Evolutionary conservation across 306 rosid genomes (phyloP), one percentile per base, ranked within the genome.

Genomic region (Hippophae tibetana): DNA sequence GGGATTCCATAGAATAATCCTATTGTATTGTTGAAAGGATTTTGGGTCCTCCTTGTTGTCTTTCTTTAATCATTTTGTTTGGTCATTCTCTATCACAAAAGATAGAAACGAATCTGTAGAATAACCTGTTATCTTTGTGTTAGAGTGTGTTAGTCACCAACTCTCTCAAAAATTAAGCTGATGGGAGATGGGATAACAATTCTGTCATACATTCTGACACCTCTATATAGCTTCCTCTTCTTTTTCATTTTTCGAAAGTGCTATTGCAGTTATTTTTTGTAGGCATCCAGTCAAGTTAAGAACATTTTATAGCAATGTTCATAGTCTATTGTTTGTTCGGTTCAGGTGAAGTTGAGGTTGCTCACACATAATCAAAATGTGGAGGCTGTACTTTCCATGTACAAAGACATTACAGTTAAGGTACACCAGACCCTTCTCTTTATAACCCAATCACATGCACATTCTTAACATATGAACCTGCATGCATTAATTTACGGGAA

Each of bases 281-380:
- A 52, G 57, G 53, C 31, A 55, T 47, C 65, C 50, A 47, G 54
- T 56, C 47, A 27, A 66, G 14, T 2, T 57, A 68, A 6, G 41
- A 52, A 26, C 64, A 27, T 47, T 31, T 45, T 63, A 47, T 69
- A 54, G 60, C 49, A 7, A 27, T 62, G 48, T 54, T 55, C 44
- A 13, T 72, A 60, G 38, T 50, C 57, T 55, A 43, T 66, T 71
- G 74, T 57, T 52, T 59, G 62, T 9, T 69, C 25, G 55, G 38
- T 69, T 41, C 54, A 90, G 98, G 96, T 92, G 46, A 88, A 84
- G 74, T 74, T 92, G 69, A 82, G 95, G 52, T 68, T 92, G 81
- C 76, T 59, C 54, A 92, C 99, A 42, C 99, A 92, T 76, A 87
- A 84, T 77, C 90, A 83, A 73, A 92, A 92, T 64, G 88, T 92